Evolutionary conservation across 768 basidiomycete species (phyloP).

Genomic region (Naematelia aurantialba): DNA sequence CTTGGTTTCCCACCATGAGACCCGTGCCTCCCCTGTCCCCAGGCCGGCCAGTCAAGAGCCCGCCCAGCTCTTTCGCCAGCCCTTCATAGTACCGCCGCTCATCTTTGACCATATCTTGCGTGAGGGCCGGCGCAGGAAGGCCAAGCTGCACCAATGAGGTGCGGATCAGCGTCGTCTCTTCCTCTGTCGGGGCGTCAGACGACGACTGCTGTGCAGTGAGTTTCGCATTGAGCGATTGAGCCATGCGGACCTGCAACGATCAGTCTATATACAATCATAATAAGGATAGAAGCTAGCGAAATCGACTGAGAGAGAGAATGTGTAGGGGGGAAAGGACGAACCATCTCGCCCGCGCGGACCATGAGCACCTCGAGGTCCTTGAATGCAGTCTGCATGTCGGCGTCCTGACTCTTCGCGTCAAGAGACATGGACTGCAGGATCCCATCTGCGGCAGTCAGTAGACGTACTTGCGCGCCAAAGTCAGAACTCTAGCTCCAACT

Average conservation of each 20-base stretch:
- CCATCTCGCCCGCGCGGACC: conserved; percentile 90
- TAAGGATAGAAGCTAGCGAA: conserved; percentile 1
- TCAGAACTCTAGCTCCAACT: conserved; percentile 25
- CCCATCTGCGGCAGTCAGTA: conserved; percentile 58
- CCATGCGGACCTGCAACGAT: conserved; percentile 59
- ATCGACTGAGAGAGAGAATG: neutral
- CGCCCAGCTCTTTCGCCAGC: conserved; percentile 74
- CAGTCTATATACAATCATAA: neutral
- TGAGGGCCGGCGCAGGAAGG: conserved; percentile 76
- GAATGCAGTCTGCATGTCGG: conserved; percentile 69
- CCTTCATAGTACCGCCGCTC: conserved; percentile 74
- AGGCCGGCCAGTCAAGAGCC: conserved; percentile 60
- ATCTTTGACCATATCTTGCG: conserved; percentile 79
- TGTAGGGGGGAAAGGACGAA: conserved; percentile 13
- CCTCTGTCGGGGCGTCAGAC: conserved; percentile 12
- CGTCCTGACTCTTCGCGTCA: conserved; percentile 62
- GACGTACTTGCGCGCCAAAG: neutral
- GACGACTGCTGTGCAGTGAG: conserved; percentile 57
- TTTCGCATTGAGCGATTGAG: conserved; percentile 79
- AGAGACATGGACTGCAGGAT: conserved; percentile 73
- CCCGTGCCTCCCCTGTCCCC: neutral
- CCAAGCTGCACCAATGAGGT: conserved; percentile 87
- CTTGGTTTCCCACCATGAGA: conserved; percentile 62
- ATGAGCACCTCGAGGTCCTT: conserved; percentile 85
- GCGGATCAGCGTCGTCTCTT: conserved; percentile 71